Evolutionary conservation across 106 monocot species (phyloP), one percentile per base, ranked within the genome.

Genomic region (Ottelia alismoides): DNA sequence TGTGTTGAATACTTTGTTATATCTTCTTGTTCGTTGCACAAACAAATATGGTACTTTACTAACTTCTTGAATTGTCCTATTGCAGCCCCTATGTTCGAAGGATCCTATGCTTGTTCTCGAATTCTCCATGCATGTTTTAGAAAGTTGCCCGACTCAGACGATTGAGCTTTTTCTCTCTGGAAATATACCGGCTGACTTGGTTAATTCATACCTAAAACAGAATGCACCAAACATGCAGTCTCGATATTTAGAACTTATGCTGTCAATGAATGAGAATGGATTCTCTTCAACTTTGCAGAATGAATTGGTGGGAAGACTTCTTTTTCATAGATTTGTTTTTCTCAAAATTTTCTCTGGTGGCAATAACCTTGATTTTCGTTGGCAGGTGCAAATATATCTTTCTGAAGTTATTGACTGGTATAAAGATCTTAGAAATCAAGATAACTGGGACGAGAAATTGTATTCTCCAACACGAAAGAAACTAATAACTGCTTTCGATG

Each of bases 91-190:
- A 68, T 98, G 98, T 68, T 72, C 68, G 52, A 77, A 75, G 11
- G 85, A 99, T 63, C 86, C 98, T 35, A 99, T 99, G 78, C 79
- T 99, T 66, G 98, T 86, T 65, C 63, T 99, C 53, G 86, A 99
- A 62, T 90, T 72, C 20, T 90, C 98, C 7, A 78, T 76, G 47
- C 70, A 73, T 71, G 80, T 90, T n/a, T 78, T 99, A 25, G 82
- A 99, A 69, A 82, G 85, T 68, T 86, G 90, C 47, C 90, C 98
- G 49, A 73, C 80, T 29, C 90, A 99, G 75, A 90, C 98, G 25
- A 99, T 99, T 60, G 90, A 90, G 51, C 77, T 99, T 19, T 99
- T 90, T 66, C 69, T 90, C 22, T 80, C 82, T 43, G 90, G 85
- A 75, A 99, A 99, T 83, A 70, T 99, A 67, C 98, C 85, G 21